Conservation (phyloP, 768 basidiomycete genomes). For the Termitomyces sp. region DNA sequence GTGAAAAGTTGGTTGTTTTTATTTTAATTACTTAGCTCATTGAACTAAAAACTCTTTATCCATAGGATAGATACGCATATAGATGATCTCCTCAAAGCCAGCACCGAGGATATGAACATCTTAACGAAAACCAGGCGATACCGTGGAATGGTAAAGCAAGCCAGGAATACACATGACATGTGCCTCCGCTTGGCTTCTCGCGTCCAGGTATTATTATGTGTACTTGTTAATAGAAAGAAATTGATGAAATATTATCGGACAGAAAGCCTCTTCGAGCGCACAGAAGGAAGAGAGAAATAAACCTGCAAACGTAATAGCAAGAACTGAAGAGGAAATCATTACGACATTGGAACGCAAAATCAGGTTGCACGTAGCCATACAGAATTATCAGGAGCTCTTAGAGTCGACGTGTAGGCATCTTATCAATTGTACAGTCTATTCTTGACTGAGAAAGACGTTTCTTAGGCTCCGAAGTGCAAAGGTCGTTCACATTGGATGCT, state of each 20-base stretch:
- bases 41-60: neutral
- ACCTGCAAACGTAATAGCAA: neutral
- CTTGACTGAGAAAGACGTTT: neutral
- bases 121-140: neutral
- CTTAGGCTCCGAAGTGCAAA: neutral
- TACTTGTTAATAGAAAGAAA: neutral
- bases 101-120: neutral
- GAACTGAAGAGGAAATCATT: neutral
- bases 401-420: slow-evolving; percentile 17
- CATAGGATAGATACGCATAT: neutral
- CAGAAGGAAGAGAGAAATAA: neutral
- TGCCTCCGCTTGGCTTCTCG: neutral
- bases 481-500: neutral
- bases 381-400: neutral
- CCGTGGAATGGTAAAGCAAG: neutral
- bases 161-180: neutral
- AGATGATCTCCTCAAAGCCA: neutral
- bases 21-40: too few species aligned
- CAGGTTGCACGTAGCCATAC: neutral
- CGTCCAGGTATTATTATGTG: neutral
- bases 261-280: neutral
- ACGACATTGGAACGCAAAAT: neutral
- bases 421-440: neutral
- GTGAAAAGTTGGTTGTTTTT: neutral
- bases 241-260: neutral